phyloP scores from a whole-genome alignment of 2,329 filamentous ascomycete genomes.

The Rosellinia necatrix region DNA sequence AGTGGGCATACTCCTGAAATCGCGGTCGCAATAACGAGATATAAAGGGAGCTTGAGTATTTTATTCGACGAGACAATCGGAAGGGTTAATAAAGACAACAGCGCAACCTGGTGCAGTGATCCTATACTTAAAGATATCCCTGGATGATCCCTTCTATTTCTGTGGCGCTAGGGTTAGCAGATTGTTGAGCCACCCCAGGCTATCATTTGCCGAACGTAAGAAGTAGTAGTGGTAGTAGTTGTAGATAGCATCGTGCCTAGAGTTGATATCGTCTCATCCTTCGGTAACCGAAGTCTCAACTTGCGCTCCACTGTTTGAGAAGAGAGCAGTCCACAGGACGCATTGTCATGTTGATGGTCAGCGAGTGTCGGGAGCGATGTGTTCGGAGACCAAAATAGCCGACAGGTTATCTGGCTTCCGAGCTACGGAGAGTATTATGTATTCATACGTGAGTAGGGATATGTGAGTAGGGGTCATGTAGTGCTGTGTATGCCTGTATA shows the following conservation, averaged over 20 bases:
- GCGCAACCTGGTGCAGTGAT: background rate
- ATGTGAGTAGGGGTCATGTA: too few species aligned
- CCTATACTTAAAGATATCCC: background rate
- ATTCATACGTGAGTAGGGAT: conserved; percentile 3
- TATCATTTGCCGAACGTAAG: background rate
- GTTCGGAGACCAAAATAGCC: background rate
- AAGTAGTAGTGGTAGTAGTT: too few species aligned
- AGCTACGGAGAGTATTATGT: conserved; percentile 2
- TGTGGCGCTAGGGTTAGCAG: background rate
- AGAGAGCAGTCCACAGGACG: background rate
- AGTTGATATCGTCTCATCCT: conserved; percentile 8
- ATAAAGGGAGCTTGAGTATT: background rate
- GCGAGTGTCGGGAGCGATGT: background rate
- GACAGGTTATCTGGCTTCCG: conserved; percentile 8
- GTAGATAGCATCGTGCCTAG: background rate
- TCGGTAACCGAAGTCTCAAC: background rate
- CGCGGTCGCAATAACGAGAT: background rate
- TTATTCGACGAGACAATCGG: background rate
- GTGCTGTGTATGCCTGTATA: background rate
- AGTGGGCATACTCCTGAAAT: background rate
- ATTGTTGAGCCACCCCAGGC: background rate
- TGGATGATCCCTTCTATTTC: too few species aligned
- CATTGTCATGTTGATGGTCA: background rate
- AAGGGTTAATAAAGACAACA: background rate
- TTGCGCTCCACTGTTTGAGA: conserved; percentile 2